Evolutionary conservation across 169 alveolate genomes (phyloP), one percentile per base, ranked within the genome.

Genomic region (Amoebophrya sp.): DNA sequence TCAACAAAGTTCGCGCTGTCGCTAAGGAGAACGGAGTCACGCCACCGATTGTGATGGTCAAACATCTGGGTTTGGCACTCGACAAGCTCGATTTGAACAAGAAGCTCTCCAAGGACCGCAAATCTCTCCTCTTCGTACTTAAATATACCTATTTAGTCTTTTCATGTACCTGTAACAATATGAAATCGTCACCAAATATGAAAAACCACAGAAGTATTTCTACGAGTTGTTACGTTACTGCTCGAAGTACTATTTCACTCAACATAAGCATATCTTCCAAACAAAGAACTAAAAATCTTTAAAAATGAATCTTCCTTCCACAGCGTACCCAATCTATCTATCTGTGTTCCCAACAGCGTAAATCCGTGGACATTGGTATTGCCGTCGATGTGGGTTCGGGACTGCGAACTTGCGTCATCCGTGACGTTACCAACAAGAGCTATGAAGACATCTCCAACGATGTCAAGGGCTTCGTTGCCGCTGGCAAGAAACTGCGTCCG

Each of bases 1-100:
- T 65, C 83, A 65, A 65, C 83, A 65, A 65, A 36, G 83, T 65
- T 0, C 83, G 83, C 38, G 83, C 83, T 10, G n/a, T 65, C 83
- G 83, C 33, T 29, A 65, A 65, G 83, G 83, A 65, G 33, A 18
- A 1, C 83, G 83, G 83, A 29, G 83, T 65, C 83, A 65, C 83
- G 33, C 83, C 83, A 6, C 83, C 83, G 33, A 65, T 65, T 26
- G 83, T 65, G 36, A 65, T 65, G 83, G 83, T 65, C 36, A 65
- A 65, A 36, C 26, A 65, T 36, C 12, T 65, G 36, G 83, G 36
- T 0, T 29, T 26, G n/a, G 83, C 83, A 29, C 38, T 36, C 83
- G n/a, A 65, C 10, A 65, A 65, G 83, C 12, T 26, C 83, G 26
- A 65, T 36, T 36, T 65, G 36, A 65, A 65, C 83, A 65, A 65